Percentiles rank a stretch among this genome's conserved stretches.
Conservation (phyloP, 169 alveolate species). For the Cryptosporidium ryanae region DNA sequence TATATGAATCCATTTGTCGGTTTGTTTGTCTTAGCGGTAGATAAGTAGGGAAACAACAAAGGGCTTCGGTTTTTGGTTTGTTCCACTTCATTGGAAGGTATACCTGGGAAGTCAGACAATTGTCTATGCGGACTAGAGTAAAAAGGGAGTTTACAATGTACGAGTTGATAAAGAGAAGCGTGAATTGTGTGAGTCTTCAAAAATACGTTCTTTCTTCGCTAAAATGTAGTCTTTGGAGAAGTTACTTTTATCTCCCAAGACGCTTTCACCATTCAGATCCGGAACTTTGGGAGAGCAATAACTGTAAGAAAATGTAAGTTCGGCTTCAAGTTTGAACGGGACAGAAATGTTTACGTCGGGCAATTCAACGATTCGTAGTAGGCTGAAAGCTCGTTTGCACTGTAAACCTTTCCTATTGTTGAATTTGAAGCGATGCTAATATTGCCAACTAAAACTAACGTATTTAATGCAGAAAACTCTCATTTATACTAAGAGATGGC, state of each 20-base stretch:
- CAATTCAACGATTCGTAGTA: background rate
- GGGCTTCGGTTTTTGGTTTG: too few relatives aligned
- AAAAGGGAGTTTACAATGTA: too few relatives aligned
- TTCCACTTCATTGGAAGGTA: too few relatives aligned
- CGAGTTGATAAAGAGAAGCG: too few relatives aligned
- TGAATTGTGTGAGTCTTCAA: too few relatives aligned
- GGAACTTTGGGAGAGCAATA: constrained; percentile 19
- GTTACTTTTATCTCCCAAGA: background rate
- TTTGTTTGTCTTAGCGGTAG: too few relatives aligned
- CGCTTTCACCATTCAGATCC: constrained; percentile 44
- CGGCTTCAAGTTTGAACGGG: background rate
- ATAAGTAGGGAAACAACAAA: too few relatives aligned
- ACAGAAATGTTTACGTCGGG: background rate
- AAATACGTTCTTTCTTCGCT: too few relatives aligned
- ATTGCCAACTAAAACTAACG: constrained; percentile 1
- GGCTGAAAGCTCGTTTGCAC: background rate
- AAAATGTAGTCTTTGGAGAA: background rate
- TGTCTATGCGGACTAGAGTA: background rate
- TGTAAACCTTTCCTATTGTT: background rate
- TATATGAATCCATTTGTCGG: too few relatives aligned
- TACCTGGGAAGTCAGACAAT: background rate
- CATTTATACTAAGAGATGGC: constrained; percentile 54
- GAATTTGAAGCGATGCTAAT: background rate
- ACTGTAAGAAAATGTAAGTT: constrained; percentile 51
- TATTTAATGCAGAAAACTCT: constrained; percentile 16